Evolutionary conservation across 2,329 filamentous ascomycete species (phyloP), one percentile per base, ranked within the genome.

Genomic region (Pezicula neosporulosa): DNA sequence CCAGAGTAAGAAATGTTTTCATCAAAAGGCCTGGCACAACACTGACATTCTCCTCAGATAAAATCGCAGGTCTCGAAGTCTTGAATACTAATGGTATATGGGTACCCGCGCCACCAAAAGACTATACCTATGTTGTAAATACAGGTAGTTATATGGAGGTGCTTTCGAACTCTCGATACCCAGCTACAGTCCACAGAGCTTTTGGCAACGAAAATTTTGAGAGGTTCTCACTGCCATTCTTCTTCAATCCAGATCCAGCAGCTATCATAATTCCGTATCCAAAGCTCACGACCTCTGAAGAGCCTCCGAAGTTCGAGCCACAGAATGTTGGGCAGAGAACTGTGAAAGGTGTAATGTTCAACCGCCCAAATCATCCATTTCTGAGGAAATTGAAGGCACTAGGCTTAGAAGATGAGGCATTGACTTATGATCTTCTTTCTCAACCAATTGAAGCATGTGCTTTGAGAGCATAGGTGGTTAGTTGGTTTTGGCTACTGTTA

Each of bases 121-220:
- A 66, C 0, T 66, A 64, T 12, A 70, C 67, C 0, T 64, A 75
- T 9, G 68, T 75, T 0, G 70, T 74, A 21, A 75, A 75, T 53
- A 70, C 74, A 36, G 72, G 72, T 12, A 71, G 75, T 51, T 60
- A 74, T 38, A 69, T 75, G 64, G 68, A 68, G 16, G 59, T 60
- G 35, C 66, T 72, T 5, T 72, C 68, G n/a, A 69, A 70, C 15
- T 68, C 68, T 6, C 55, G 65, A 27, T 73, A 73, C 53, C 67
- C 70, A 15, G 71, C 71, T n/a, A 75, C 72, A 1, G 68, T 70
- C 65, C 72, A 75, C 58, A 67, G 71, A 5, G 72, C 75, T 6
- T 54, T 54, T 35, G 60, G 61, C 6, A 27, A 46, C 36, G 27
- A 18, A 18, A 42, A 44, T n/a, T 33, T 33, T 19, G 44, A 47